Evolutionary conservation across 2,329 filamentous ascomycete species (phyloP).

Genomic region (Stemphylium lycopersici): DNA sequence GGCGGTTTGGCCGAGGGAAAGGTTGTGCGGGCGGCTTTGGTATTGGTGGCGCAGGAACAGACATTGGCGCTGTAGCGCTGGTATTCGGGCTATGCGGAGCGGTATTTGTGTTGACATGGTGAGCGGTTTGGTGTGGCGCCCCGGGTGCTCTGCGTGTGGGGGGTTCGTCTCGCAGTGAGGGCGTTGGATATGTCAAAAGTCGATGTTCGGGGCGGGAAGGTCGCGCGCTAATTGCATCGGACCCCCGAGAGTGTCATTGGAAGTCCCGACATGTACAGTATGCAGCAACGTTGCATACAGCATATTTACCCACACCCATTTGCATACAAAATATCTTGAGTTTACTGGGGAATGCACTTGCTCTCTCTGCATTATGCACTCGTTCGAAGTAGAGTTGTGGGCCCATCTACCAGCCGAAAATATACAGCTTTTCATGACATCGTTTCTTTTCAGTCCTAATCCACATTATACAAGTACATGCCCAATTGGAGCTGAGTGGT

Average conservation of each 20-base stretch:
- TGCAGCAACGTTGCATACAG: neutral
- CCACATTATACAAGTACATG: slow-evolving; percentile 14
- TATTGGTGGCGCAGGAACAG: slow-evolving; percentile 26
- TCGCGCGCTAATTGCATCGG: slow-evolving; percentile 18
- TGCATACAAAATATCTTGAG: neutral
- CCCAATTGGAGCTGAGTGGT: slow-evolving; percentile 8
- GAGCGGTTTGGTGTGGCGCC: slow-evolving; percentile 4
- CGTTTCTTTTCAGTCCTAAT: neutral
- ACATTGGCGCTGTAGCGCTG: slow-evolving; percentile 35
- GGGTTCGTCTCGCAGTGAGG: slow-evolving; percentile 4
- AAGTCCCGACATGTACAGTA: neutral
- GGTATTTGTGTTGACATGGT: slow-evolving; percentile 29
- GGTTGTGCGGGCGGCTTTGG: slow-evolving; percentile 4
- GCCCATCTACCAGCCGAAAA: neutral
- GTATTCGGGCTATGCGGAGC: slow-evolving; percentile 28
- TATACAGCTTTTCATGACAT: neutral
- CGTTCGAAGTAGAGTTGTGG: neutral
- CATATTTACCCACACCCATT: neutral
- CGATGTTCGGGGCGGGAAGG: slow-evolving; percentile 12
- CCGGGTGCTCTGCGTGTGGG: slow-evolving; percentile 6
- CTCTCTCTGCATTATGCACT: neutral
- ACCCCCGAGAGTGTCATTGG: slow-evolving; percentile 4
- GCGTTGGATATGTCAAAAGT: slow-evolving; percentile 17
- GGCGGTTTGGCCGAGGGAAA: slow-evolving; percentile 4
- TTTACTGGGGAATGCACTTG: neutral